These are phyloP conservation scores for Phyllosticta citribraziliensis DNA, from an alignment of 2,329 filamentous ascomycete species.

Conservation along the genomic window DNA sequence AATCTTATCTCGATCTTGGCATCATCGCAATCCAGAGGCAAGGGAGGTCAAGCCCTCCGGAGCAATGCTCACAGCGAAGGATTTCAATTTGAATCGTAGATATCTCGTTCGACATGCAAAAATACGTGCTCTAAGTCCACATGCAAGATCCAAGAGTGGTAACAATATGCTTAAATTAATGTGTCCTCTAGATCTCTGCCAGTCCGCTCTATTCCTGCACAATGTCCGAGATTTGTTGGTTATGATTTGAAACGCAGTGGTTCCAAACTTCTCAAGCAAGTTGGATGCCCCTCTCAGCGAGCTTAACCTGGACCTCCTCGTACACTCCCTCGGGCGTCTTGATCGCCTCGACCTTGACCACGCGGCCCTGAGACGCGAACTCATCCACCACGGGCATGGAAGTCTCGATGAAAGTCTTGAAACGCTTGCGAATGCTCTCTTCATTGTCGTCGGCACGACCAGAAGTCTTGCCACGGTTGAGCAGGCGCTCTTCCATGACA, in stretches of 20 bases:
- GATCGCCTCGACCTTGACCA: constrained; percentile 70
- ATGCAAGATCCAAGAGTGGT: not conserved
- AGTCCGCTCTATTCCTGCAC: not conserved
- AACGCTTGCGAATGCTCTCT: constrained; percentile 92
- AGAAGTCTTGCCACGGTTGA: constrained; percentile 87
- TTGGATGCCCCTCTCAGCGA: constrained; percentile 35
- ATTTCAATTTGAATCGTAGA: too few species aligned
- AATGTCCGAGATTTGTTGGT: not conserved
- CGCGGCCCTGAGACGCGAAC: constrained; percentile 65
- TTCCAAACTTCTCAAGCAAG: not conserved
- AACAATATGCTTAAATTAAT: not conserved
- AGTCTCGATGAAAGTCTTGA: constrained; percentile 86
- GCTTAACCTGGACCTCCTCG: constrained; percentile 39
- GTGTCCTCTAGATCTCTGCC: not conserved
- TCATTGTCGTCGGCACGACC: constrained; percentile 88
- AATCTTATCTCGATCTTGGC: constrained; percentile 5
- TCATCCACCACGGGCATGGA: constrained; percentile 95
- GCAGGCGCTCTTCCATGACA: constrained; percentile 72
- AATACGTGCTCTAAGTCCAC: not conserved
- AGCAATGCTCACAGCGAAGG: too few species aligned
- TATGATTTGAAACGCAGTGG: not conserved
- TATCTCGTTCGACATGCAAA: too few species aligned
- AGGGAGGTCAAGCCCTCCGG: too few species aligned
- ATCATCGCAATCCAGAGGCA: not conserved
- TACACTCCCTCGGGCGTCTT: constrained; percentile 57